Evolutionary conservation across 192 early-diverging fungal species (phyloP).

Genomic region (Globomyces pollinis-pini): DNA sequence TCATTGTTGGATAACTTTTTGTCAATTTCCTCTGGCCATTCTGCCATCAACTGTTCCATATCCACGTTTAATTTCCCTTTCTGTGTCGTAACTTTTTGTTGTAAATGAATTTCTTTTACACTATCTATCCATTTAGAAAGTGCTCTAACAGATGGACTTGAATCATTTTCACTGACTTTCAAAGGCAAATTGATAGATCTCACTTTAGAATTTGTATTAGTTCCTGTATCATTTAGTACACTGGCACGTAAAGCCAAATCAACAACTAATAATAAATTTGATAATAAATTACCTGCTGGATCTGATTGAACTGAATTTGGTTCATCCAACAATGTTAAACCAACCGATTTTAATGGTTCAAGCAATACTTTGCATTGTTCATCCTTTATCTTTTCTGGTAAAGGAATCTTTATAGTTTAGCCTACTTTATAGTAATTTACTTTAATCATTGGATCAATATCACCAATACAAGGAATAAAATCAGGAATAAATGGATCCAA

Average conservation of each 20-base stretch:
- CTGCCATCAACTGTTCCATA: conserved; percentile 54
- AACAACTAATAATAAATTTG: conserved; percentile 39
- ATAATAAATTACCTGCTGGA: conserved; percentile 34
- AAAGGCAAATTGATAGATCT: neutral
- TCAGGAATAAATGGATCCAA: conserved; percentile 53
- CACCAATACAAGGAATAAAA: conserved; percentile 53
- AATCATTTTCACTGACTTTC: conserved; percentile 23
- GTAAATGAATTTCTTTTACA: conserved; percentile 43
- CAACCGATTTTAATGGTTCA: conserved; percentile 28
- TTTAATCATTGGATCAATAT: conserved; percentile 62
- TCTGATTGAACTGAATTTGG: conserved; percentile 42
- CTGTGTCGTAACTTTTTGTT: conserved; percentile 19
- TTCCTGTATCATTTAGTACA: neutral
- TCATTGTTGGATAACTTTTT: conserved; percentile 17
- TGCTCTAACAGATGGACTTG: conserved; percentile 19
- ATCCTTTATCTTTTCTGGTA: neutral
- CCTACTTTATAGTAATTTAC: conserved; percentile 42
- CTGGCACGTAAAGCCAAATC: conserved; percentile 40
- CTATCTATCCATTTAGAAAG: conserved; percentile 47
- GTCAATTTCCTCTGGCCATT: conserved; percentile 49
- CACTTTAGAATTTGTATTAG: neutral
- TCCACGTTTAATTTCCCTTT: conserved; percentile 35
- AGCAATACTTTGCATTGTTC: neutral
- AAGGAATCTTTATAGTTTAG: conserved; percentile 16
- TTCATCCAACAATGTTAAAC: conserved; percentile 45